phyloP scores from a whole-genome alignment of 257 asterid species.

The Scutellaria barbata region DNA sequence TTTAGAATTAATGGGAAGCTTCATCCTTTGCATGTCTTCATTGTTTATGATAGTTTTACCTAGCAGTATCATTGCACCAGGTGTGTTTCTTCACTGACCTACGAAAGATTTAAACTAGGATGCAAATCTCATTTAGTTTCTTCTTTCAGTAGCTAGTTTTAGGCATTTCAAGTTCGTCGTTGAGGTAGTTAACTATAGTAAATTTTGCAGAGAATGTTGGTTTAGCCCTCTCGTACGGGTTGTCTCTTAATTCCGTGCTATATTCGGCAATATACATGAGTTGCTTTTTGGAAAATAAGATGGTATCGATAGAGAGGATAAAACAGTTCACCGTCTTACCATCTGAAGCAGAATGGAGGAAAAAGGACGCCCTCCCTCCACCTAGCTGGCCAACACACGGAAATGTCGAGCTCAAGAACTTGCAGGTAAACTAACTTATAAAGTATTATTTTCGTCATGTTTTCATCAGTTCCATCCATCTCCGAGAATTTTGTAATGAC shows the following conservation, averaged over 20 bases:
- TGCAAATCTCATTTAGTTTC: no score
- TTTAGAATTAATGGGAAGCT: conserved; percentile 77
- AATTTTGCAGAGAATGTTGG: conserved; percentile 80
- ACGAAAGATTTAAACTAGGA: no score
- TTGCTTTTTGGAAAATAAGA: conserved; percentile 85
- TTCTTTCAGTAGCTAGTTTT: no score
- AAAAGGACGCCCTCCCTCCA: conserved; percentile 64
- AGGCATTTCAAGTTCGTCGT: no score
- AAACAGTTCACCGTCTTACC: conserved; percentile 80
- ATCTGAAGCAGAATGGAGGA: conserved; percentile 91
- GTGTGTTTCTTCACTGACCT: conserved; percentile 38
- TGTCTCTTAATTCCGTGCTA: conserved; percentile 74
- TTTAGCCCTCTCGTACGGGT: conserved; percentile 80
- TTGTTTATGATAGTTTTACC: conserved; percentile 85
- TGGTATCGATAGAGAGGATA: conserved; percentile 97
- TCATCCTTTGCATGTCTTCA: conserved; percentile 82
- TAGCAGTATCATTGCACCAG: conserved; percentile 92
- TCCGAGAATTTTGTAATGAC: neutral
- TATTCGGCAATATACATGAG: conserved; percentile 72
- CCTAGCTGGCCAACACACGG: conserved; percentile 79
- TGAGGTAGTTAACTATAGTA: neutral
- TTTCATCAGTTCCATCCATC: neutral
- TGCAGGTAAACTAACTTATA: conserved; percentile 50
- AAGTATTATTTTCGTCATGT: neutral
- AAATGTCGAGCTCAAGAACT: conserved; percentile 62